A percentile compares a stretch with the other conserved stretches of the same genome.
These are phyloP conservation scores for Pythium chondricola DNA, from an alignment of 352 stramenopile species.

Conservation along the genomic window DNA sequence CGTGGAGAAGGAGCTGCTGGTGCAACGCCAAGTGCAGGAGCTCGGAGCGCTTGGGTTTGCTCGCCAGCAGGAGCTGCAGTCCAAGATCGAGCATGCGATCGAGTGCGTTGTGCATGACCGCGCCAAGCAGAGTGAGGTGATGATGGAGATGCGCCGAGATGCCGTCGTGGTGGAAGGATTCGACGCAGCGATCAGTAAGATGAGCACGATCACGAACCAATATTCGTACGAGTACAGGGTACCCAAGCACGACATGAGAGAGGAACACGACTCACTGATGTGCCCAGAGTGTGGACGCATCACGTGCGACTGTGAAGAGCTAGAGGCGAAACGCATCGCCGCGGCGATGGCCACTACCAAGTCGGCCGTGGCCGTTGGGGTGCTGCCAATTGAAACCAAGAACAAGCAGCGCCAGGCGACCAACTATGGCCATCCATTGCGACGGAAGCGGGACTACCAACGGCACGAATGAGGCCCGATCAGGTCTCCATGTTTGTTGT, in stretches of 20 bases:
- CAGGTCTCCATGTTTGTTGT: neutral
- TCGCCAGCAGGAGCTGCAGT: constrained; percentile 43
- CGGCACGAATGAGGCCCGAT: neutral
- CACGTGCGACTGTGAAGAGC: constrained; percentile 38
- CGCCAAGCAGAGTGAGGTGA: constrained; percentile 36
- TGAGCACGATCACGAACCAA: constrained; percentile 45
- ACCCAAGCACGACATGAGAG: constrained; percentile 50
- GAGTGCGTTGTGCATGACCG: constrained; percentile 20
- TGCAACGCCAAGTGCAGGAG: constrained; percentile 37
- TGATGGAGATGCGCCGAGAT: constrained; percentile 38
- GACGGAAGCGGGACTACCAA: constrained; percentile 23
- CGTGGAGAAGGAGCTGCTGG: constrained; percentile 29
- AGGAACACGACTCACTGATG: constrained; percentile 29
- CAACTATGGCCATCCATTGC: constrained; percentile 20
- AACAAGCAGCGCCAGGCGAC: neutral
- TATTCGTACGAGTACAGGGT: constrained; percentile 54
- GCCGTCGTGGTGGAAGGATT: constrained; percentile 36
- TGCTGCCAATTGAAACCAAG: neutral
- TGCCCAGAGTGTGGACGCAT: constrained; percentile 46
- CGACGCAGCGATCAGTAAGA: constrained; percentile 40
- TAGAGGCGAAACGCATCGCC: neutral
- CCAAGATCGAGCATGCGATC: constrained; percentile 34
- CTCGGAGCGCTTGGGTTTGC: constrained; percentile 50
- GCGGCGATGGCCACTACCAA: neutral
- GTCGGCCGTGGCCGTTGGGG: neutral